Percentiles rank a stretch among this genome's conserved stretches.
These are phyloP conservation scores for Phialocephala subalpina DNA, from an alignment of 2,329 filamentous ascomycete genomes.

Conservation along the genomic window DNA sequence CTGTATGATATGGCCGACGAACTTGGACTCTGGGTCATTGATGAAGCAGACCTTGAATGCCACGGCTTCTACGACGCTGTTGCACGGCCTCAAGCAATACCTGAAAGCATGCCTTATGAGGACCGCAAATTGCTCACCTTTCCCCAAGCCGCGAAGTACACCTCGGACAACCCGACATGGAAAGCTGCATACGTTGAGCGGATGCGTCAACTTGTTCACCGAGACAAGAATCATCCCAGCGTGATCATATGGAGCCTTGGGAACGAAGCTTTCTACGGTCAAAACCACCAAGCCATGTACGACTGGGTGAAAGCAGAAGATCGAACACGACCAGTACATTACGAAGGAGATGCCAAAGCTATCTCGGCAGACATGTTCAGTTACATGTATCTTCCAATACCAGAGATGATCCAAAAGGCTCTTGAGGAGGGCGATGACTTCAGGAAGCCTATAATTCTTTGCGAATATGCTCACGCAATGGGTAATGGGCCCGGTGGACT, in stretches of 20 bases:
- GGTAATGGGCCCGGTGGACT: constrained; percentile 77
- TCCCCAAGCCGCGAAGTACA: constrained; percentile 62
- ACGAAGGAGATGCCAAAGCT: constrained; percentile 61
- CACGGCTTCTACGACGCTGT: constrained; percentile 55
- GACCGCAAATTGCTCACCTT: constrained; percentile 66
- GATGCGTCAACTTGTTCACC: constrained; percentile 67
- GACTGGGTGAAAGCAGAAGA: constrained; percentile 59
- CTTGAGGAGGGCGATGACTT: constrained; percentile 50
- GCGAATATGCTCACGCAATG: constrained; percentile 71
- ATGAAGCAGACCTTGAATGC: constrained; percentile 60
- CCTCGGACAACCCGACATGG: constrained; percentile 68
- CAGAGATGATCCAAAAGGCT: constrained; percentile 47
- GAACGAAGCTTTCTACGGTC: constrained; percentile 77
- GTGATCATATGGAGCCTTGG: constrained; percentile 78
- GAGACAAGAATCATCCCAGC: constrained; percentile 76
- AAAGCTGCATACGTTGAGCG: constrained; percentile 72
- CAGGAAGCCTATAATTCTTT: constrained; percentile 65
- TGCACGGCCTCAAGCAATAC: constrained; percentile 59
- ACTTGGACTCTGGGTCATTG: constrained; percentile 69
- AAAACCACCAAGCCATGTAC: constrained; percentile 74
- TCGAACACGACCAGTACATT: constrained; percentile 61
- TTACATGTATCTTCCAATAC: constrained; percentile 61
- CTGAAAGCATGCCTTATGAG: constrained; percentile 65
- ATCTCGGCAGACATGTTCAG: constrained; percentile 62
- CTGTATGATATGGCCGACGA: constrained; percentile 69